Conservation (phyloP, 805 yeast genomes). For the Pichia membranifaciens region DNA sequence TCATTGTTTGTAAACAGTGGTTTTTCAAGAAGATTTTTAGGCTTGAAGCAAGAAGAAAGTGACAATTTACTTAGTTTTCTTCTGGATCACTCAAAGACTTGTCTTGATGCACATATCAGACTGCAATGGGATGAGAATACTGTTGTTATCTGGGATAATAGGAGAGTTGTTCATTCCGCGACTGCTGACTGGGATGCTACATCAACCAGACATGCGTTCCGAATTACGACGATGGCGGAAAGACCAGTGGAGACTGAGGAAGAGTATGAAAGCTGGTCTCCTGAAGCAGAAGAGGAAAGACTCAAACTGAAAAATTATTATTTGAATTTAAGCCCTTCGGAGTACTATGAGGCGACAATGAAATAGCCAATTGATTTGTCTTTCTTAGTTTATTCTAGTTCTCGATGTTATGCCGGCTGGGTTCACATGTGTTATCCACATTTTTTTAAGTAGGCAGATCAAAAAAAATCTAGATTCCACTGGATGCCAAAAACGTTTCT, state of each 20-base stretch:
- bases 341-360: conserved; percentile 12
- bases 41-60: conserved; percentile 67
- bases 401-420: no score
- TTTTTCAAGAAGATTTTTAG: conserved; percentile 64
- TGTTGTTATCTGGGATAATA: conserved; percentile 74
- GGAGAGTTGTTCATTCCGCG: conserved; percentile 64
- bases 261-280: conserved; percentile 28
- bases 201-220: conserved; percentile 61
- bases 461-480: no score
- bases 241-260: conserved; percentile 42
- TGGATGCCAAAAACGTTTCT: no score
- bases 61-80: conserved; percentile 53
- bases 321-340: conserved; percentile 15
- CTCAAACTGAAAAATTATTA: conserved; percentile 15
- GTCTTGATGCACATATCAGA: conserved; percentile 59
- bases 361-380: no score
- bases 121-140: conserved; percentile 67
- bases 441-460: no score
- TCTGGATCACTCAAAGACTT: conserved; percentile 42
- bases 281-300: conserved; percentile 21
- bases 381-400: no score
- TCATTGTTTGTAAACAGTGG: conserved; percentile 49
- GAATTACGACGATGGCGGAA: conserved; percentile 70
- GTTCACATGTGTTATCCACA: no score
- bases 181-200: conserved; percentile 65